Evolutionary conservation across 2,329 filamentous ascomycete species (phyloP).

Genomic region (Fusarium stilboides): DNA sequence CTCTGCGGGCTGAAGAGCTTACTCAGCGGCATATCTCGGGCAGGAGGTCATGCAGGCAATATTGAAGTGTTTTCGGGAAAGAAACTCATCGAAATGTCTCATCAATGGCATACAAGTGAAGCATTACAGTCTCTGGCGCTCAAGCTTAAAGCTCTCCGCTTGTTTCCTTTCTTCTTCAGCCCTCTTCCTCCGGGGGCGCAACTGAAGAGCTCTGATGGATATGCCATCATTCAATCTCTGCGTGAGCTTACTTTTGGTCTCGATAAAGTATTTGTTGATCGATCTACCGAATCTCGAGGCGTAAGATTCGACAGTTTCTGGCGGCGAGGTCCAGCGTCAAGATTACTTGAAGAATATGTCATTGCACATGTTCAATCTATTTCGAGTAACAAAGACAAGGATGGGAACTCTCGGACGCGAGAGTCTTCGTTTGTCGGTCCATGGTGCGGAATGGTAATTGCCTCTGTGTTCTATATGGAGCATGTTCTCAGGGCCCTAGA

Average conservation of each 20-base stretch:
- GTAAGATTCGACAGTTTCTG: slow-evolving; percentile 13
- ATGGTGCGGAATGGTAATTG: slow-evolving; percentile 1
- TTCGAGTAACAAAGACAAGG: accelerated
- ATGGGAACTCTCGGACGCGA: accelerated
- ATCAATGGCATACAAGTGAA: slow-evolving; percentile 17
- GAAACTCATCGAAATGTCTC: slow-evolving; percentile 11
- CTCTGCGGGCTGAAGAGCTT: slow-evolving; percentile 20
- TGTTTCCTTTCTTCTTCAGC: slow-evolving; percentile 20
- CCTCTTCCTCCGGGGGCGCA: not conserved
- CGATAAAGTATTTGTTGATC: not conserved
- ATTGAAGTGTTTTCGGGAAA: not conserved
- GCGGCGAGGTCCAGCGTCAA: not conserved
- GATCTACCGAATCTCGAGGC: not conserved
- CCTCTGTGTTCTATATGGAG: not conserved
- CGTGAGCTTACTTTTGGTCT: not conserved
- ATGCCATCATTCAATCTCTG: not conserved
- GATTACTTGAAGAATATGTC: slow-evolving; percentile 7
- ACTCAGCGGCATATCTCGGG: slow-evolving; percentile 9
- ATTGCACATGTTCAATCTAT: slow-evolving; percentile 10
- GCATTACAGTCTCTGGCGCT: not conserved
- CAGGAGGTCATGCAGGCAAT: not conserved
- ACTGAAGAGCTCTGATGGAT: not conserved
- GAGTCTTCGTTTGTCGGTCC: not conserved
- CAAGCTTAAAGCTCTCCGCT: slow-evolving; percentile 17
- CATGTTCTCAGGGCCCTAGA: not conserved